Percentiles rank a stretch among this genome's conserved stretches.
Evolutionary conservation across 305 asterid species (phyloP).

Genomic region (Fraxinus sp.): DNA sequence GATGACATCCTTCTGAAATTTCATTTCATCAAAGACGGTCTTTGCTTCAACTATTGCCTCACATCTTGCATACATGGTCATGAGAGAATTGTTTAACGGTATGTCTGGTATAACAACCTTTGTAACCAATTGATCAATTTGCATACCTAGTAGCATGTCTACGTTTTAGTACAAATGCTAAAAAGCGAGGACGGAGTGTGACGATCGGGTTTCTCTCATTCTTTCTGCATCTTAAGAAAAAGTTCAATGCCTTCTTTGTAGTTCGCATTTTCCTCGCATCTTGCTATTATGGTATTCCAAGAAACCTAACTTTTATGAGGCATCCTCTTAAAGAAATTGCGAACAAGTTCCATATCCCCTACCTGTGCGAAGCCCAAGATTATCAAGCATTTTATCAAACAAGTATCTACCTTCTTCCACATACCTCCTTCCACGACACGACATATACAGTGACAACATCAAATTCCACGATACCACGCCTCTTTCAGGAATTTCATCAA

Average conservation of each 20-base stretch:
- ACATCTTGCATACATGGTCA: constrained; percentile 83
- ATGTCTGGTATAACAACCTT: constrained; percentile 63
- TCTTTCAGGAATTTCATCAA: constrained; percentile 66
- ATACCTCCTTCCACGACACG: constrained; percentile 47
- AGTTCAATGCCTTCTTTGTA: constrained; percentile 54
- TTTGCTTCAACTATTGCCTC: constrained; percentile 73
- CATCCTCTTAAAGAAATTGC: constrained; percentile 52
- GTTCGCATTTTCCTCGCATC: constrained; percentile 58
- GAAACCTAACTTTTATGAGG: constrained; percentile 61
- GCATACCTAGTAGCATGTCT: constrained; percentile 59
- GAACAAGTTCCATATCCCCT: constrained; percentile 54
- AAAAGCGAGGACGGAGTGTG: constrained; percentile 79
- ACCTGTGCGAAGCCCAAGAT: constrained; percentile 28
- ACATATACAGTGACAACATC: constrained; percentile 61
- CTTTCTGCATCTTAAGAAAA: constrained; percentile 60
- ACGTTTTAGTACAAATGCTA: constrained; percentile 73
- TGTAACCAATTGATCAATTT: constrained; percentile 63
- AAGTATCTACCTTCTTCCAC: constrained; percentile 54
- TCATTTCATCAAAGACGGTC: constrained; percentile 55
- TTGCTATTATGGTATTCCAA: constrained; percentile 80
- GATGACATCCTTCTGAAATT: constrained; percentile 55
- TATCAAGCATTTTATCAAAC: constrained; percentile 71
- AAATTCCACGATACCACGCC: constrained; percentile 79
- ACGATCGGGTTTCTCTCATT: constrained; percentile 59
- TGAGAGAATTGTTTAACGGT: constrained; percentile 74